Evolutionary conservation across 2,329 filamentous ascomycete genomes (phyloP).

Genomic region (Colletotrichum kahawae): DNA sequence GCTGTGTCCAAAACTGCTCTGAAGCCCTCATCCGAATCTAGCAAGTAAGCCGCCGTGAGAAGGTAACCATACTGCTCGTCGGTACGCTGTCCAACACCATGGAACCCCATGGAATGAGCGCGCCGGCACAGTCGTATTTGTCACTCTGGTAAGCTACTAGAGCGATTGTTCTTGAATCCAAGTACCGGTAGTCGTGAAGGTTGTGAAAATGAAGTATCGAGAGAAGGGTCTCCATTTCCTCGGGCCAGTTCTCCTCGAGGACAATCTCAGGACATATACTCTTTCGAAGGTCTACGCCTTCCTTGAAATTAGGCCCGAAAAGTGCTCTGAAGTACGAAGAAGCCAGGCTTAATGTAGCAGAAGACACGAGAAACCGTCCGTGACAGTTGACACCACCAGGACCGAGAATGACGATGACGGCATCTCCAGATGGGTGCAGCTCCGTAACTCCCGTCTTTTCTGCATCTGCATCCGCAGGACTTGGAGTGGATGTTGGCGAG

Average conservation of each 20-base stretch:
- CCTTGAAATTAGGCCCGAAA: not conserved
- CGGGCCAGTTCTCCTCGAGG: not conserved
- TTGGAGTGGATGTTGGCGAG: fast-evolving
- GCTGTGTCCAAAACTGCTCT: not conserved
- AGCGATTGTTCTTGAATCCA: not conserved
- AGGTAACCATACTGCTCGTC: not conserved
- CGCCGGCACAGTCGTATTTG: not conserved
- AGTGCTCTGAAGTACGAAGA: not conserved
- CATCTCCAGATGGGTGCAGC: not conserved
- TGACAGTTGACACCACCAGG: too few relatives aligned
- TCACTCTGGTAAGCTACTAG: not conserved
- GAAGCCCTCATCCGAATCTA: not conserved
- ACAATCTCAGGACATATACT: not conserved
- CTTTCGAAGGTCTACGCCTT: not conserved
- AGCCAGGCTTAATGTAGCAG: not conserved
- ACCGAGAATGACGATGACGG: not conserved
- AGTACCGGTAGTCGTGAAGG: not conserved
- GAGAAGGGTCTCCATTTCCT: not conserved
- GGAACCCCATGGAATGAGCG: not conserved
- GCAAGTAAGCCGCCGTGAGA: not conserved
- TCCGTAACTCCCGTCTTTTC: not conserved
- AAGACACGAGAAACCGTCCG: not conserved
- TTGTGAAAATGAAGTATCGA: not conserved
- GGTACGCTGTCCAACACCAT: fast-evolving
- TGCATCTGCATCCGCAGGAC: not conserved